These are phyloP conservation scores for Candida manassasensis DNA, from an alignment of 805 yeast genomes.

Conservation along the genomic window DNA sequence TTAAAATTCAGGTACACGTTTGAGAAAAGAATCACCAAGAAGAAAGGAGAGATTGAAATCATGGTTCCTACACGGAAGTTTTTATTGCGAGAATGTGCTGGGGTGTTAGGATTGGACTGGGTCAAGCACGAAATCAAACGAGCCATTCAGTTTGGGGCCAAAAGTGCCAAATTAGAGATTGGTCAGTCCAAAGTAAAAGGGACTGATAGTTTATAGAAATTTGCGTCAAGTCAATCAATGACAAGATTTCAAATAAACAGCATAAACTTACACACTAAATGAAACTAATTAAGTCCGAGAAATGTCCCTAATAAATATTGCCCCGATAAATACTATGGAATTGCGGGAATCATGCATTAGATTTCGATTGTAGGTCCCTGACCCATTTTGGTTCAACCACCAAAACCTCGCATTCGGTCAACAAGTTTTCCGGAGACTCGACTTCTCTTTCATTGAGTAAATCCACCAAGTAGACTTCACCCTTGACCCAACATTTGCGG, in stretches of 20 bases:
- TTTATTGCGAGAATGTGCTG: constrained; percentile 62
- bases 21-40: constrained; percentile 16
- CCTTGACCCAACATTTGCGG: constrained; percentile 37
- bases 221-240: too few species aligned
- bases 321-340: too few species aligned
- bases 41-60: constrained; percentile 19
- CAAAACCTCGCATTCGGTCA: constrained; percentile 35
- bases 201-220: constrained; percentile 43
- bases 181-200: constrained; percentile 78
- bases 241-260: not conserved
- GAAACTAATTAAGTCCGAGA: not conserved
- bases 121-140: constrained; percentile 78
- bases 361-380: constrained; percentile 17
- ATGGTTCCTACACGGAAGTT: constrained; percentile 40
- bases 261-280: not conserved
- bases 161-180: constrained; percentile 86
- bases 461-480: constrained; percentile 25
- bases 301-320: too few species aligned
- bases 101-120: constrained; percentile 40
- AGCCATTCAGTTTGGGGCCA: constrained; percentile 96
- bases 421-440: constrained; percentile 20
- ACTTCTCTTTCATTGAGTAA: constrained; percentile 15
- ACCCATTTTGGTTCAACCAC: constrained; percentile 42
- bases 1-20: constrained; percentile 36
- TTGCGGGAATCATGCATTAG: too few species aligned